phyloP scores from a whole-genome alignment of 1,284 basidiomycete species.

The Acaromyces ingoldii region DNA sequence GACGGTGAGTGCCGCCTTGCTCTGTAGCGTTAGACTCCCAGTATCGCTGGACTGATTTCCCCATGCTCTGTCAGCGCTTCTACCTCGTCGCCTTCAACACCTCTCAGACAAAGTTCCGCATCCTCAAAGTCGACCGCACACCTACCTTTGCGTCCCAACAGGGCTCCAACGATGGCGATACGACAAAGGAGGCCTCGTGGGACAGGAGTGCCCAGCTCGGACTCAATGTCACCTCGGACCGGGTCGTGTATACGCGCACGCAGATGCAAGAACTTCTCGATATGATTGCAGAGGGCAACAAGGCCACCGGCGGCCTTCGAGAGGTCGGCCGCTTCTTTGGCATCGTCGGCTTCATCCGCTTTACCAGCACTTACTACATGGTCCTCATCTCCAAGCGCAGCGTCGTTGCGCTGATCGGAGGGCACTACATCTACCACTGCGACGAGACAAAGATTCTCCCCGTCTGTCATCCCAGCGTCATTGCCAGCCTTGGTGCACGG shows the following conservation, averaged over 20 bases:
- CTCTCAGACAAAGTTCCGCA: slow-evolving; percentile 41
- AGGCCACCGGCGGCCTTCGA: slow-evolving; percentile 76
- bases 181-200: neutral
- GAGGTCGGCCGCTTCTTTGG: slow-evolving; percentile 58
- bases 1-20: slow-evolving; percentile 10
- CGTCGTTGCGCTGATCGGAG: slow-evolving; percentile 87
- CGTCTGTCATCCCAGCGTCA: slow-evolving; percentile 35
- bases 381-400: slow-evolving; percentile 77
- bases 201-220: no score
- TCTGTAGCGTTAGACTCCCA: neutral
- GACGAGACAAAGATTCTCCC: slow-evolving; percentile 83
- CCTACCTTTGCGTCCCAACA: slow-evolving; percentile 12
- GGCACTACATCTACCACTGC: slow-evolving; percentile 95
- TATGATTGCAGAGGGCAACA: slow-evolving; percentile 92
- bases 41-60: neutral
- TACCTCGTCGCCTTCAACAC: slow-evolving; percentile 48
- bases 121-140: slow-evolving; percentile 45
- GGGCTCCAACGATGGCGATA: neutral
- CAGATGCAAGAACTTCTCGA: slow-evolving; percentile 85
- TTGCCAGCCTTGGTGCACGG: slow-evolving; percentile 31
- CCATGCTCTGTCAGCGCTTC: slow-evolving; percentile 19
- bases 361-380: slow-evolving; percentile 51
- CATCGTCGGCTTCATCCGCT: slow-evolving; percentile 59
- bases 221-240: slow-evolving; percentile 42
- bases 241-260: slow-evolving; percentile 68